Evolutionary conservation across 2,329 filamentous ascomycete species (phyloP).

Genomic region (Fusarium buxicola): DNA sequence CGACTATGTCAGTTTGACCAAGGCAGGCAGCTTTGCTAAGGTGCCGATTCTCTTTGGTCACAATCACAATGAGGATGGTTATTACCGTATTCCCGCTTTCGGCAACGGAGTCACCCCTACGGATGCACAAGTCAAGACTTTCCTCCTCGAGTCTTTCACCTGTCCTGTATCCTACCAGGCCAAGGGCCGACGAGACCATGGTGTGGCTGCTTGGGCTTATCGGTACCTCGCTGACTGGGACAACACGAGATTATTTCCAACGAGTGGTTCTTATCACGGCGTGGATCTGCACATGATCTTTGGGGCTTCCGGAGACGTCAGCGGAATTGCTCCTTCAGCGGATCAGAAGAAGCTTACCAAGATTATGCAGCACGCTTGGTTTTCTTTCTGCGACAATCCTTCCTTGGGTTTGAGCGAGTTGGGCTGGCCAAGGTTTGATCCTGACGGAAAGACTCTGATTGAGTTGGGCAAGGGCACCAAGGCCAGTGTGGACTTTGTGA

Average conservation of each 20-base stretch:
- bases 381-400: slow-evolving; percentile 54
- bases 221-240: slow-evolving; percentile 63
- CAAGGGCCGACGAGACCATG: slow-evolving; percentile 47
- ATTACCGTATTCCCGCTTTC: slow-evolving; percentile 59
- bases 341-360: slow-evolving; percentile 49
- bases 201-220: slow-evolving; percentile 57
- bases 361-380: slow-evolving; percentile 57
- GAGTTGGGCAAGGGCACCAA: slow-evolving; percentile 22
- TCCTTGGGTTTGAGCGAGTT: slow-evolving; percentile 46
- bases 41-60: slow-evolving; percentile 57
- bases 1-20: slow-evolving; percentile 52
- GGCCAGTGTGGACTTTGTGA: slow-evolving; percentile 16
- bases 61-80: slow-evolving; percentile 60
- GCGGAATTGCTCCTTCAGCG: slow-evolving; percentile 49
- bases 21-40: slow-evolving; percentile 52
- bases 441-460: slow-evolving; percentile 23
- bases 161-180: slow-evolving; percentile 58
- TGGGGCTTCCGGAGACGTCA: slow-evolving; percentile 54
- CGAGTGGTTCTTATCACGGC: slow-evolving; percentile 62
- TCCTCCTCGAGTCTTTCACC: slow-evolving; percentile 59
- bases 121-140: slow-evolving; percentile 51
- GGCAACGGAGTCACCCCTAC: slow-evolving; percentile 54
- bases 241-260: slow-evolving; percentile 58
- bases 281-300: slow-evolving; percentile 61
- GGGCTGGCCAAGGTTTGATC: slow-evolving; percentile 44